These are phyloP conservation scores for Tubosaeta sp. DNA, from an alignment of 768 basidiomycete genomes.

Conservation along the genomic window DNA sequence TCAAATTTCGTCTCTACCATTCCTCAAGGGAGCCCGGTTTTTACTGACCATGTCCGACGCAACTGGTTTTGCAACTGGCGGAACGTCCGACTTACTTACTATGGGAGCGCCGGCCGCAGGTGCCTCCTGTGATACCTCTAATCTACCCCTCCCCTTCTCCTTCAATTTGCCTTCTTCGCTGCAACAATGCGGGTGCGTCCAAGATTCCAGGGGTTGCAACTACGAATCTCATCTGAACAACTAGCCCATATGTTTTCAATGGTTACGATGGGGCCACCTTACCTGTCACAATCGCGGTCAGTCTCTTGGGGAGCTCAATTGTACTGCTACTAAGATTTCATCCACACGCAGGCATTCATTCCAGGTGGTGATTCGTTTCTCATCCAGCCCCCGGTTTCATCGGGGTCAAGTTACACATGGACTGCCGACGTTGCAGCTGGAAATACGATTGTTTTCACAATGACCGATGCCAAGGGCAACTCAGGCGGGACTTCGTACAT, in stretches of 20 bases:
- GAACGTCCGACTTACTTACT: conserved; percentile 45
- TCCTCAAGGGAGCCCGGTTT: conserved; percentile 38
- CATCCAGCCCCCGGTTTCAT: conserved; percentile 35
- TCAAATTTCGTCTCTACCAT: conserved; percentile 39
- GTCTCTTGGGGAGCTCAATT: conserved; percentile 12
- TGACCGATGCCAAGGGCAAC: conserved; percentile 47
- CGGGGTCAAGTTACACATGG: conserved; percentile 47
- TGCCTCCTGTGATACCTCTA: conserved; percentile 45
- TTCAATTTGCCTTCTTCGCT: conserved; percentile 51
- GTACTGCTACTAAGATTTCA: not conserved
- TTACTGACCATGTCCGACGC: conserved; percentile 69
- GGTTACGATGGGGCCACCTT: conserved; percentile 42
- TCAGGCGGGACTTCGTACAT: conserved; percentile 60
- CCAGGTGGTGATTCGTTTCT: conserved; percentile 54
- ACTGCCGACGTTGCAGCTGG: conserved; percentile 51
- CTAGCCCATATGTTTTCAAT: conserved; percentile 46
- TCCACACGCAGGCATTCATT: conserved; percentile 47
- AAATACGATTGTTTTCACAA: conserved; percentile 53
- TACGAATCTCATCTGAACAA: conserved; percentile 3
- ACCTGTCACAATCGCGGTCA: conserved; percentile 53
- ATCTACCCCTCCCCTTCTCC: conserved; percentile 41
- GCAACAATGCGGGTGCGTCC: conserved; percentile 56
- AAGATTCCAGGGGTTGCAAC: not conserved
- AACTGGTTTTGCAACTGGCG: conserved; percentile 65
- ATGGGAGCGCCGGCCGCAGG: conserved; percentile 43